Base-by-base conservation (phyloP, 495 filamentous ascomycete species). In the Aspergillus carlsbadensis region DNA sequence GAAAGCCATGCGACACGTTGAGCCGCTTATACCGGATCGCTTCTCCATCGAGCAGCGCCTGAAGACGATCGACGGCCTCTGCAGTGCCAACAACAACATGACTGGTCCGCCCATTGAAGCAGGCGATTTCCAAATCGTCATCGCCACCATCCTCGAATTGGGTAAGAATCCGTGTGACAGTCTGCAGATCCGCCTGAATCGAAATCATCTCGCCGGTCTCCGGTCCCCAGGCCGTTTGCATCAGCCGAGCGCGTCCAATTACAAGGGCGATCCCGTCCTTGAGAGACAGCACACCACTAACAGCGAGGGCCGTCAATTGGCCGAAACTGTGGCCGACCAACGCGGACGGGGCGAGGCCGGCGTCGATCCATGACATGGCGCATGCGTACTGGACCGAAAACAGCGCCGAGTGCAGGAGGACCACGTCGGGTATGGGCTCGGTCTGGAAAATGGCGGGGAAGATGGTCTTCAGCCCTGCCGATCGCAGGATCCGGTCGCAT, bases 291-390 rank as follows among this genome's bases (percentile, higher is more conserved):
- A 56, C 52, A 1, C 70, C 70, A 11, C 70, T 66, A 5, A 79
- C 52, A 37, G 55, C 62, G 0, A 80, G 49, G 0, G 69, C 76
- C 0, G 72, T 75, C 11, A 78, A 54, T 47, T 80, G 67, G 0
- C 74, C 77, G 54, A 80, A 75, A 57, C 73, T 78, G 55, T 83
- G 80, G 10, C 80, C 80, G 13, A 81, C 59, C 4, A 83, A 56
- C 3, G 72, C 63, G 11, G 40, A 60, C 0, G 70, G 50, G 46
- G 3, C 0, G 3, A 54, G 24, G n/a, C 78, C 78, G 42, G 64
- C 67, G 21, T 78, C 72, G 0, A 81, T 71, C 78, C 78, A 83
- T 6, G 56, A 18, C 42, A 56, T 67, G 10, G 79, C 76, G 39
- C 44, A 69, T 0, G 77, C 58, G 46, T 82, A 81, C 57, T 82